Evolutionary conservation across 176 grass and related monocot genomes (phyloP), one percentile per base, ranked within the genome.

Genomic region (Eleusine indica): DNA sequence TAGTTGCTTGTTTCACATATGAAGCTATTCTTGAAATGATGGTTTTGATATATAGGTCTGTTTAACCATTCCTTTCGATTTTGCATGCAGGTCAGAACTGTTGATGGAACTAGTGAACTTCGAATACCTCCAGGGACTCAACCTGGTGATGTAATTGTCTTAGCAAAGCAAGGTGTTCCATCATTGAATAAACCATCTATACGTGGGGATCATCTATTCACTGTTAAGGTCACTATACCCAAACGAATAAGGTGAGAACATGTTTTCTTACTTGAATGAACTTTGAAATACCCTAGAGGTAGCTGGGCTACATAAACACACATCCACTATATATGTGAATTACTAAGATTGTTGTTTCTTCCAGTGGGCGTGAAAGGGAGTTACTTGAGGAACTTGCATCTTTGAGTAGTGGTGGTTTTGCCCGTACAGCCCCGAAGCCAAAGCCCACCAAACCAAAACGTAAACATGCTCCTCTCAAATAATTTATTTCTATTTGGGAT

Each of bases 131-230:
- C 96, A 65, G 96, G 96, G 51, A 95, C 93, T 80, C 96, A 98
- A 87, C 96, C 96, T 90, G 89, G 93, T 80, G 96, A 98, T 80
- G 85, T 95, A 66, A 73, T 94, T 65, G 89, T 92, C 82, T 80
- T 98, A 78, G 91, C 93, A 6, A 98, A 91, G 83, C 85, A 90
- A 90, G 96, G 96, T 49, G 96, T 98, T 75, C 96, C 96, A 53
- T 88, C 89, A 65, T 90, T 98, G 88, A 98, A 95, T 90, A 98
- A 87, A 42, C 83, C 93, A 80, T 91, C 92, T 66, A 81, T 95
- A 87, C 91, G 96, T 42, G 96, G 96, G 66, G 93, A 95, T 73
- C 93, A 98, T 94, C 85, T 98, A 58, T 98, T 98, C 83, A 95
- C 89, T 78, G 86, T 98, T 70, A 98, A 90, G 22, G 87, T 98